Percentiles rank a stretch among this genome's conserved stretches.
Conservation (phyloP, 1,284 basidiomycete genomes). For the Xerocomus minutiporus region DNA sequence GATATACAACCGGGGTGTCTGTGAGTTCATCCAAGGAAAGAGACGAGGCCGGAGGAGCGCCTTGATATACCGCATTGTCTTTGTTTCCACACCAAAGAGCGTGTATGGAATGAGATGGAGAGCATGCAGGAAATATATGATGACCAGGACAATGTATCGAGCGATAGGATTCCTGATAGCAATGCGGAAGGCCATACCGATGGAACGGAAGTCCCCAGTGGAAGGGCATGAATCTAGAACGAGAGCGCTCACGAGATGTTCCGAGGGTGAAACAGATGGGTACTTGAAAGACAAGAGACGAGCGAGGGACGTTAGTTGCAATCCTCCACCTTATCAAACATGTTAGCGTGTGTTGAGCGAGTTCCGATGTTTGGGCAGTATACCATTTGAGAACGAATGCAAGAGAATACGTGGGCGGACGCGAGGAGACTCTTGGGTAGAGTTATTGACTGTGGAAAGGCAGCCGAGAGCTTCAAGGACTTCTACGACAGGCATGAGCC, state of each 20-base stretch:
- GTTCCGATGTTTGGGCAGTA: background rate
- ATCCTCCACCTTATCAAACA: constrained; percentile 42
- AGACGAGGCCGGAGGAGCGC: constrained; percentile 34
- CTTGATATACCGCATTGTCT: constrained; percentile 27
- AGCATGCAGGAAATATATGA: constrained; percentile 26
- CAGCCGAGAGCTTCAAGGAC: constrained; percentile 39
- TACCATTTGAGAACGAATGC: constrained; percentile 57
- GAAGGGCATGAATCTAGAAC: constrained; percentile 53
- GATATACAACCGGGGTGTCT: constrained; percentile 50
- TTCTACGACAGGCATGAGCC: constrained; percentile 39
- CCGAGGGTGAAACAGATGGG: constrained; percentile 11
- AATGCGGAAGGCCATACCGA: constrained; percentile 39
- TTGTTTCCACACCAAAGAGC: constrained; percentile 15
- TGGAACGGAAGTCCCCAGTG: constrained; percentile 25
- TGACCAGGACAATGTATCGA: constrained; percentile 20
- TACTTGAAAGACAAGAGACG: constrained; percentile 33
- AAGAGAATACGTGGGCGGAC: constrained; percentile 37
- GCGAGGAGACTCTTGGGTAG: background rate
- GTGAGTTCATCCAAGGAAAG: constrained; percentile 42
- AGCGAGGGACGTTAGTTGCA: constrained; percentile 39
- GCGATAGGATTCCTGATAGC: constrained; percentile 37
- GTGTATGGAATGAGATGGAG: constrained; percentile 11
- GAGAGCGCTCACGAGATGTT: constrained; percentile 33
- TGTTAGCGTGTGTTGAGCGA: background rate
- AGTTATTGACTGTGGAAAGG: constrained; percentile 19